These are phyloP conservation scores for Termitomyces sp. DNA, from an alignment of 768 basidiomycete genomes.

Conservation along the genomic window DNA sequence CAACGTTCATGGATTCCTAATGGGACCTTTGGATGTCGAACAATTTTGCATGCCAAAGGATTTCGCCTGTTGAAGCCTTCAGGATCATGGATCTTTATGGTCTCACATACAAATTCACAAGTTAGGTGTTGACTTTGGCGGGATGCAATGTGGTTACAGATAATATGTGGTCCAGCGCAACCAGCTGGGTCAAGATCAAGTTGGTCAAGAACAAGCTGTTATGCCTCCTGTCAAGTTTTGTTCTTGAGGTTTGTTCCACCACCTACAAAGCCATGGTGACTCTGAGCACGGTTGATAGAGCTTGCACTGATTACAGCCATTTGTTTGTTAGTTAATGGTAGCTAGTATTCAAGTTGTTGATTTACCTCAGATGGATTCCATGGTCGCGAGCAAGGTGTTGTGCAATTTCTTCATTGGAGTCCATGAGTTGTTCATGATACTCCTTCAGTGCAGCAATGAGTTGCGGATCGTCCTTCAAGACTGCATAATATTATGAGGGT, in stretches of 20 bases:
- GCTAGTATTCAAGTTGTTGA: background rate
- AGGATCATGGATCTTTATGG: slow-evolving; percentile 17
- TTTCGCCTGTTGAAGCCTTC: slow-evolving; percentile 19
- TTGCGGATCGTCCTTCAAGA: background rate
- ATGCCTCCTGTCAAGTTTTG: background rate
- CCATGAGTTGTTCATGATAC: slow-evolving; percentile 13
- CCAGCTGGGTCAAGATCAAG: background rate
- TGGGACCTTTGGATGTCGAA: background rate
- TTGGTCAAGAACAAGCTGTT: background rate
- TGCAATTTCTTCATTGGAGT: background rate
- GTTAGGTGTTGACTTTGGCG: background rate
- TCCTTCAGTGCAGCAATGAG: background rate
- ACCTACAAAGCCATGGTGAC: background rate
- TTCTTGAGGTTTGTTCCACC: background rate
- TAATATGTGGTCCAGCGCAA: background rate
- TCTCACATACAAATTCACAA: background rate
- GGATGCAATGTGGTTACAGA: background rate
- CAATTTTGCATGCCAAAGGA: slow-evolving; percentile 20
- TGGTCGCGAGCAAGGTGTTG: background rate
- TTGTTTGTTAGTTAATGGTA: background rate
- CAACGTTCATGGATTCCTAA: background rate
- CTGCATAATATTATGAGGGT: background rate
- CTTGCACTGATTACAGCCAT: background rate
- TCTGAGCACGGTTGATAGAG: background rate
- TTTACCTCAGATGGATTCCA: background rate